Evolutionary conservation across 345 rosid genomes (phyloP), one percentile per base, ranked within the genome.

Genomic region (Eucalyptus tenuipes): DNA sequence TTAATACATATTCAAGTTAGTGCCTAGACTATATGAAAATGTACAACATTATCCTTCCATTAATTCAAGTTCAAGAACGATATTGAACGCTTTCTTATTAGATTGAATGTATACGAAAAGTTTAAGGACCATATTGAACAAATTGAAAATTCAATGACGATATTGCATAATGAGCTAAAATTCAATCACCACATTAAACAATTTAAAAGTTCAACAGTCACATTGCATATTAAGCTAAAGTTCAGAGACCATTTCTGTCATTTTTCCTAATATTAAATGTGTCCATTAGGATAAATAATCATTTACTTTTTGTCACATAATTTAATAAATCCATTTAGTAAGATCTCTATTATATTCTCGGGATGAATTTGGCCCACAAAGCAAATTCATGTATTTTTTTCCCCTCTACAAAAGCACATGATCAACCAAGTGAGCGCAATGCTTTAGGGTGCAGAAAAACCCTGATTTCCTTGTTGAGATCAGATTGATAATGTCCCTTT

Each of bases 1-100:
- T 50, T 50, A 4, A 2, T 50, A 50, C 6, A 50, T 50, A 17
- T 50, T 6, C 53, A 50, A 50, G 0, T 50, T 16, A 50, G 52
- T 49, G 7, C 3, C 18, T 49, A 49, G 7, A 49, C 0, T 49
- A 49, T 49, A 49, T 15, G 18, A 49, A 49, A 49, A 49, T 6
- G 18, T 15, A 5, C 52, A 15, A 1, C 0, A 0, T 49, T 49
- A 49, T 15, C 0, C 18, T 15, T 5, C 1, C 52, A 49, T 49
- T 49, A 49, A 49, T 15, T 49, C 52, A 49, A 15, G 52, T 49
- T 49, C 18, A 49, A 49, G 18, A 49, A 49, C n/a, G n/a, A n/a
- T n/a, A n/a, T n/a, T n/a, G n/a, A n/a, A n/a, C n/a, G n/a, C n/a
- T n/a, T n/a, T n/a, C n/a, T n/a, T n/a, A n/a, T n/a, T n/a, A n/a